Conservation (phyloP, 257 asterid species). For the Paraleonurus japonicus region DNA sequence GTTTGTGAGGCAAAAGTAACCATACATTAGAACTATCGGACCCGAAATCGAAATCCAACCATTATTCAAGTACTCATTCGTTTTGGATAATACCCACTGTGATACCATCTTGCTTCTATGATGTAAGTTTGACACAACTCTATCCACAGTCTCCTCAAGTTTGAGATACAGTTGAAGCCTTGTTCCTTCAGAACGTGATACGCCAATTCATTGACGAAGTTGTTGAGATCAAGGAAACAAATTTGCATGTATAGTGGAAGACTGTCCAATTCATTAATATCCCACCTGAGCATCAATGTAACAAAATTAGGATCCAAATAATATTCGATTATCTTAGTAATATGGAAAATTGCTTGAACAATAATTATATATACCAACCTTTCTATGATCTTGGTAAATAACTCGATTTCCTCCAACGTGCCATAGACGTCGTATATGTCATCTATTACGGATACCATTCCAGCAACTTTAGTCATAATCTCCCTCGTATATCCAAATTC, state of each 20-base stretch:
- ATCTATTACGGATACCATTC: slow-evolving; percentile 32
- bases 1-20: not conserved
- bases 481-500: slow-evolving; percentile 5
- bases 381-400: slow-evolving; percentile 36
- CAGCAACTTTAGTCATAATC: slow-evolving; percentile 23
- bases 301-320: not conserved
- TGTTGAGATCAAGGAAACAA: not conserved
- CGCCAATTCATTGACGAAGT: not conserved
- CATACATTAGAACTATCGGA: not conserved
- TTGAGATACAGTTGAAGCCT: not conserved
- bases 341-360: no score
- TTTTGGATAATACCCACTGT: not conserved
- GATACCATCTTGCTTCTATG: not conserved
- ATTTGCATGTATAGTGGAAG: not conserved
- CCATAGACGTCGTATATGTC: slow-evolving; percentile 55
- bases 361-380: slow-evolving; percentile 25
- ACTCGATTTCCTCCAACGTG: slow-evolving; percentile 46
- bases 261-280: not conserved
- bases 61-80: not conserved
- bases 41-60: not conserved
- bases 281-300: not conserved
- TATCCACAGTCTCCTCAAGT: not conserved
- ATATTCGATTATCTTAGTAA: no score
- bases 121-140: not conserved
- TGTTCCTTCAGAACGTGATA: slow-evolving; percentile 3